phyloP scores from a whole-genome alignment of 306 rosid genomes.

The Begonia peltatifolia region DNA sequence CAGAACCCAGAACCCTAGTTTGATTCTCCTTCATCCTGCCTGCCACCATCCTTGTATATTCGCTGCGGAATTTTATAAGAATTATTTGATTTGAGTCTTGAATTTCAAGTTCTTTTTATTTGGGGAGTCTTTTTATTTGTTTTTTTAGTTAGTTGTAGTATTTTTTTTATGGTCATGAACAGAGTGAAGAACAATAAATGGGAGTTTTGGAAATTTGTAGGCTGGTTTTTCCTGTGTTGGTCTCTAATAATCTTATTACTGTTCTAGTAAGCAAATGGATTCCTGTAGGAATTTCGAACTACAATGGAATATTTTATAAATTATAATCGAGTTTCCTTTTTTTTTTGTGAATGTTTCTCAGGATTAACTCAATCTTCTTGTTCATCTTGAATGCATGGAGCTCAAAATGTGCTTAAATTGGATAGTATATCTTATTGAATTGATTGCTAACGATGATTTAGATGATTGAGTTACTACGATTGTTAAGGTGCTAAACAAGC shows the following conservation, averaged over 20 bases:
- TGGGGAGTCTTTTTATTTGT: too few species aligned
- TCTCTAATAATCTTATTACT: not conserved
- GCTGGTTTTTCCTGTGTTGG: not conserved
- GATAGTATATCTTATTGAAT: too few species aligned
- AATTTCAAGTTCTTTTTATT: not conserved
- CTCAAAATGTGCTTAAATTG: too few species aligned
- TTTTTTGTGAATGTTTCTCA: too few species aligned
- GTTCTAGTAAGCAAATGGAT: not conserved
- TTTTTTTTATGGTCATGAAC: not conserved
- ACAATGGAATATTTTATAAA: not conserved
- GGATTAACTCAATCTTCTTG: too few species aligned
- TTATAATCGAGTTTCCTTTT: too few species aligned
- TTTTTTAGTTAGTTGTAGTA: not conserved
- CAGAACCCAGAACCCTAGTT: conserved; percentile 9
- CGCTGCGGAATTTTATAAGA: not conserved
- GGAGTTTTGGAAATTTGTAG: not conserved
- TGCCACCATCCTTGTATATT: not conserved
- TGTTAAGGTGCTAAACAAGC: too few species aligned
- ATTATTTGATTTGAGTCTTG: not conserved
- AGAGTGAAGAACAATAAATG: not conserved
- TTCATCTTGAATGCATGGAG: too few species aligned
- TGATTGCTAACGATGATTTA: too few species aligned
- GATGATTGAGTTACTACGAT: too few species aligned
- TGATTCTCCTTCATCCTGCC: not conserved
- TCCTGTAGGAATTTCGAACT: not conserved